These are phyloP conservation scores for Trichoderma oligosporum DNA, from an alignment of 2,329 filamentous ascomycete species.

Conservation along the genomic window DNA sequence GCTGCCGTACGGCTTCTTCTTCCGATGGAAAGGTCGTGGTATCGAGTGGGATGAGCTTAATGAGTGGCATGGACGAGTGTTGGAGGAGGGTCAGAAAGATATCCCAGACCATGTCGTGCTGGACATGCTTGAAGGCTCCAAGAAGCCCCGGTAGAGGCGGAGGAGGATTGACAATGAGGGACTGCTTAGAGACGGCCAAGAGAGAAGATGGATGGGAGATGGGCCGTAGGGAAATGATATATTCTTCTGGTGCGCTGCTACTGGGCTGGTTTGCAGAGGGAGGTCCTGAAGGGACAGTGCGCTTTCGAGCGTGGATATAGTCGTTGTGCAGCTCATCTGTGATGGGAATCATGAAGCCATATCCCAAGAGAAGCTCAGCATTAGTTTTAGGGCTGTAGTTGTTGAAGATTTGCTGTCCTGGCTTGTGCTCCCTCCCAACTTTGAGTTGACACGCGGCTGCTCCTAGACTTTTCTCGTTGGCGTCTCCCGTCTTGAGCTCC, in stretches of 20 bases:
- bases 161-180: constrained; percentile 29
- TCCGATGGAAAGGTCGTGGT: constrained; percentile 17
- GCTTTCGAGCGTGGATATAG: constrained; percentile 55
- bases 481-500: constrained; percentile 38
- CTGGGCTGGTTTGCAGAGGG: not conserved
- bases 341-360: constrained; percentile 56
- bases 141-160: constrained; percentile 27
- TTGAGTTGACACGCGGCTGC: constrained; percentile 41
- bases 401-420: constrained; percentile 60
- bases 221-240: constrained; percentile 52
- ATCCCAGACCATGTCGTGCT: constrained; percentile 51
- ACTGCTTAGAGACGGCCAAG: constrained; percentile 41
- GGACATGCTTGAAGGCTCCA: constrained; percentile 47
- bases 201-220: constrained; percentile 46
- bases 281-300: constrained; percentile 24
- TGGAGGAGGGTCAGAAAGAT: constrained; percentile 41
- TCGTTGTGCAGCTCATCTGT: constrained; percentile 53
- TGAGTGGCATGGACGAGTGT: constrained; percentile 27
- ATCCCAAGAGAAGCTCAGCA: constrained; percentile 62
- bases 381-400: constrained; percentile 75
- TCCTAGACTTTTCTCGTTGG: constrained; percentile 7
- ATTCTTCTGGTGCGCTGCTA: constrained; percentile 37
- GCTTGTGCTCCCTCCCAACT: constrained; percentile 40
- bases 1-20: constrained; percentile 30
- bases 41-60: constrained; percentile 28